These are phyloP conservation scores for Cocos nucifera DNA, from an alignment of 176 grass and related monocot genomes.

Conservation along the genomic window DNA sequence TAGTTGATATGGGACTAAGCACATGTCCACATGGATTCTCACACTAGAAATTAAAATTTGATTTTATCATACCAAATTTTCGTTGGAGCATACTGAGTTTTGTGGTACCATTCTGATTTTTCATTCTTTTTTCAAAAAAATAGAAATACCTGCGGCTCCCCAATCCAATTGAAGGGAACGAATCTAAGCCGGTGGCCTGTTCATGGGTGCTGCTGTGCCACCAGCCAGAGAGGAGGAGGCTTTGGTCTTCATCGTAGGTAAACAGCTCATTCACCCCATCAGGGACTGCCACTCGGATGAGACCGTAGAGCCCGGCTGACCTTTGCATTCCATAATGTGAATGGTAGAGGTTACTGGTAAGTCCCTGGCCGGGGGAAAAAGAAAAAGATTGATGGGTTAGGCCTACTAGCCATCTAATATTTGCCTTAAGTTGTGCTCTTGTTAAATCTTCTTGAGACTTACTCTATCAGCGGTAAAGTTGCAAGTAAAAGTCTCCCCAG, in stretches of 20 bases:
- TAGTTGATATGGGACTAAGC: no score
- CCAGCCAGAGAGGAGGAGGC: conserved; percentile 66
- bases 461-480: conserved; percentile 59
- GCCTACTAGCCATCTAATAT: no score
- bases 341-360: conserved; percentile 67
- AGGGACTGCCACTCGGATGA: conserved; percentile 40
- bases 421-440: no score
- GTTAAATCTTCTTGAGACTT: not conserved
- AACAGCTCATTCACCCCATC: conserved; percentile 39
- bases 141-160: conserved; percentile 38
- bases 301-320: conserved; percentile 58
- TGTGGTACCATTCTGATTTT: no score
- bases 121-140: no score
- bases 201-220: conserved; percentile 84
- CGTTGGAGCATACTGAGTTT: no score
- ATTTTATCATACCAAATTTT: no score
- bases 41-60: no score
- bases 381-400: no score
- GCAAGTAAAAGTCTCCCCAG: conserved; percentile 58
- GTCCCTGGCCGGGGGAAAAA: conserved; percentile 27
- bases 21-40: no score
- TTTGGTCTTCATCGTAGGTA: conserved; percentile 48
- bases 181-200: conserved; percentile 38
- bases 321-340: conserved; percentile 85
- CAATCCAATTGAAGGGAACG: not conserved